Percentiles rank a stretch among this genome's conserved stretches.
These are phyloP conservation scores for Sporothrix pallida DNA, from an alignment of 2,329 filamentous ascomycete species.

Conservation along the genomic window DNA sequence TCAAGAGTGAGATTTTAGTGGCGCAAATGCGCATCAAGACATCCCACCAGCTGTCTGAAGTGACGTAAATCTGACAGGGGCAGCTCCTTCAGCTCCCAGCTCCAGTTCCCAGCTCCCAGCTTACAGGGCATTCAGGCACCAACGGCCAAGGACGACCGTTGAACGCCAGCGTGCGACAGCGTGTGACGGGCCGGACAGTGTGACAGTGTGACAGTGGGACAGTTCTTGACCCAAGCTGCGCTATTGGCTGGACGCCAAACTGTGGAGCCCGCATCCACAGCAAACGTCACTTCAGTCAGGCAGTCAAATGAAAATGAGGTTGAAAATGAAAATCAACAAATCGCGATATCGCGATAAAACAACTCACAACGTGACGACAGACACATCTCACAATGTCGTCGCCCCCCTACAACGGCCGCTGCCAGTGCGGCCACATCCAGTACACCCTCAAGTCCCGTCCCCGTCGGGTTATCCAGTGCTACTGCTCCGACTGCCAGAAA, in stretches of 20 bases:
- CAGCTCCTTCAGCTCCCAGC: neutral
- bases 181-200: neutral
- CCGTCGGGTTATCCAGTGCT: constrained; percentile 37
- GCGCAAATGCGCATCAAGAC: neutral
- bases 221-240: neutral
- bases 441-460: constrained; percentile 37
- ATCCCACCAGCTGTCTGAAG: neutral
- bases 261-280: too few species aligned
- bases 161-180: neutral
- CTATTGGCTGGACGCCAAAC: neutral
- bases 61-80: constrained; percentile 20
- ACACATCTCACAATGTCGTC: neutral
- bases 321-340: neutral
- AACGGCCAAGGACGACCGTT: neutral
- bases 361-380: neutral
- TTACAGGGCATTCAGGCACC: neutral
- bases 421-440: constrained; percentile 38
- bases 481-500: constrained; percentile 39
- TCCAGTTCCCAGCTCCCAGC: neutral
- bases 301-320: too few species aligned
- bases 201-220: neutral
- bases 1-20: neutral
- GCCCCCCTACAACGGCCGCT: constrained; percentile 35
- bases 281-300: too few species aligned
- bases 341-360: neutral